A percentile compares a stretch with the other conserved stretches of the same genome.
phyloP scores from a whole-genome alignment of 805 yeast species.

The Monosporozyma yasuniensis region DNA sequence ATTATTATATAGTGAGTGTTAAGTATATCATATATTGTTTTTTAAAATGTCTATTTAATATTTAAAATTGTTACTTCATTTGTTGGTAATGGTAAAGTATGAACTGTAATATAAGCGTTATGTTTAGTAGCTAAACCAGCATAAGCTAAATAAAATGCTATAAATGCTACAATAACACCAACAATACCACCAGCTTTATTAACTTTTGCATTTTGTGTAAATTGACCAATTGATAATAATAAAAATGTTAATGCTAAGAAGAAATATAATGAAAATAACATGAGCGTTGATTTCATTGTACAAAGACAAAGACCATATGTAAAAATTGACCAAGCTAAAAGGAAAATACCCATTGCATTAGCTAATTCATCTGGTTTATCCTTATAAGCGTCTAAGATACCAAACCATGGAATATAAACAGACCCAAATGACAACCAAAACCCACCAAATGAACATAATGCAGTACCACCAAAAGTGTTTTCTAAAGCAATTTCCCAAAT shows the following conservation, averaged over 20 bases:
- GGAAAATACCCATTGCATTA: constrained; percentile 49
- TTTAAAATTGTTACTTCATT: constrained; percentile 11
- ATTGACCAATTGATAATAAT: constrained; percentile 43
- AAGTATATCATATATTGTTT: too few species aligned
- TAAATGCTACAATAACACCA: constrained; percentile 51
- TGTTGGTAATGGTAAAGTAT: constrained; percentile 29
- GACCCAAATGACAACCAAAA: constrained; percentile 64
- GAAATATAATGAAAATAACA: constrained; percentile 50
- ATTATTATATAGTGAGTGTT: not conserved
- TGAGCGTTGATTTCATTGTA: constrained; percentile 56
- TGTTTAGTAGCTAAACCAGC: constrained; percentile 59
- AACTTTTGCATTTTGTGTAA: constrained; percentile 34
- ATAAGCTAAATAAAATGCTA: constrained; percentile 62
- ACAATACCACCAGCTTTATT: constrained; percentile 52
- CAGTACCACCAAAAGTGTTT: constrained; percentile 61
- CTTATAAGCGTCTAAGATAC: constrained; percentile 45
- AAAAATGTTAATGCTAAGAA: constrained; percentile 46
- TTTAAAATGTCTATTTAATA: not conserved
- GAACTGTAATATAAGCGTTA: constrained; percentile 39
- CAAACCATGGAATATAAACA: constrained; percentile 48
- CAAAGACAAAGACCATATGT: constrained; percentile 45
- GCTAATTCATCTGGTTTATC: constrained; percentile 31
- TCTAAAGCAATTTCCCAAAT: constrained; percentile 57
- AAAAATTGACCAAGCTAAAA: constrained; percentile 56
- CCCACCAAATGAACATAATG: constrained; percentile 54